Percentiles rank a stretch among this genome's conserved stretches.
phyloP scores from a whole-genome alignment of 2,329 filamentous ascomycete genomes.

The Aspergillus tamarii region DNA sequence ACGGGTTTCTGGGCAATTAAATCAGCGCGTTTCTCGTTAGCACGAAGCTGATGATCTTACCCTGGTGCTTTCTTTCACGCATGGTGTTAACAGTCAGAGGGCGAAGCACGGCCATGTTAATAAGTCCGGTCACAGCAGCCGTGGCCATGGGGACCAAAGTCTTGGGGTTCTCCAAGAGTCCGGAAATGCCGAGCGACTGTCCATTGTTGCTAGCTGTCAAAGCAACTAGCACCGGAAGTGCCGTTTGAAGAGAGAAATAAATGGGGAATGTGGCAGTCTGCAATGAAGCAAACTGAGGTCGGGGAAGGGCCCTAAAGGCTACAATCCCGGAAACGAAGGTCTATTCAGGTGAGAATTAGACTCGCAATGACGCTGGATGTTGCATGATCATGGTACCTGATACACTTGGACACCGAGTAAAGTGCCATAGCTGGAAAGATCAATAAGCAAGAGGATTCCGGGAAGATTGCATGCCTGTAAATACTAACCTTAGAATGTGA shows the following conservation, averaged over 20 bases:
- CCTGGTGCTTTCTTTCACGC: conserved; percentile 75
- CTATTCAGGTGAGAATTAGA: conserved; percentile 43
- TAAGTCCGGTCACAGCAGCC: conserved; percentile 70
- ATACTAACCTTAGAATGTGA: conserved; percentile 35
- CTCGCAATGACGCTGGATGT: not conserved
- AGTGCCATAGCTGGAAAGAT: conserved; percentile 72
- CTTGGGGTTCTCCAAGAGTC: conserved; percentile 57
- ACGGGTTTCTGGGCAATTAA: conserved; percentile 63
- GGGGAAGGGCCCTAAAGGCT: conserved; percentile 74
- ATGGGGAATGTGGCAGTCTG: conserved; percentile 77
- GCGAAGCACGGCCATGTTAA: conserved; percentile 72
- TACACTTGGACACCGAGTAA: conserved; percentile 85
- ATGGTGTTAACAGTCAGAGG: conserved; percentile 77
- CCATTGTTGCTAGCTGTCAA: conserved; percentile 74
- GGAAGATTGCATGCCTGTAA: not conserved
- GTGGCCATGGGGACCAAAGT: conserved; percentile 70
- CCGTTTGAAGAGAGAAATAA: conserved; percentile 85
- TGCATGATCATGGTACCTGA: conserved; percentile 59
- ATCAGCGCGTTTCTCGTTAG: not conserved
- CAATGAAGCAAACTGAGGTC: conserved; percentile 78
- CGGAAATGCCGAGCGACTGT: conserved; percentile 31
- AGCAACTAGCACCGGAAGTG: conserved; percentile 71
- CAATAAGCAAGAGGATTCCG: conserved; percentile 7
- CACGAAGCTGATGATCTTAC: conserved; percentile 53
- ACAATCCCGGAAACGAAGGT: conserved; percentile 75